Evolutionary conservation across 164 flowering plant genomes (phyloP).

Genomic region (Warburgia ugandensis): DNA sequence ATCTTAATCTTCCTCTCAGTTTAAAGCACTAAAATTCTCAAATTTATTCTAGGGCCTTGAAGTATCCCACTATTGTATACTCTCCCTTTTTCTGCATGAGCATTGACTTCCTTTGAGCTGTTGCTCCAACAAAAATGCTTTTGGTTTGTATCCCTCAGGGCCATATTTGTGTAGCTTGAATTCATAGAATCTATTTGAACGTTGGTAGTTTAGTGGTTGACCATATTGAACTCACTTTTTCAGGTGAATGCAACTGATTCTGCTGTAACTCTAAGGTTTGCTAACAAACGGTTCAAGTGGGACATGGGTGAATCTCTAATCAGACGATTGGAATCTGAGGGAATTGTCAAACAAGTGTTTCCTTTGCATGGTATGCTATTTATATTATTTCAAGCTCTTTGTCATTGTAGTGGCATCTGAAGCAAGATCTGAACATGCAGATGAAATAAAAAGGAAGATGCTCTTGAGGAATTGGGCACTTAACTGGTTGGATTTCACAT

Average conservation of each 20-base stretch:
- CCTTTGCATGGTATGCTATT: conserved; percentile 77
- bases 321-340: conserved; percentile 46
- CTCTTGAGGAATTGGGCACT: conserved; percentile 84
- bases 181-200: not conserved
- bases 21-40: too few relatives aligned
- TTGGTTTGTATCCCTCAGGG: not conserved
- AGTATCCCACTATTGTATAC: too few relatives aligned
- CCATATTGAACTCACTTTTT: conserved; percentile 1
- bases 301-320: conserved; percentile 57
- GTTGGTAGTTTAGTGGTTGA: not conserved
- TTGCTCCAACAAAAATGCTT: conserved; percentile 1
- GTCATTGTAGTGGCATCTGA: conserved; percentile 8
- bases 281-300: conserved; percentile 45
- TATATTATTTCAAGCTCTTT: conserved; percentile 5
- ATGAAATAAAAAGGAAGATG: conserved; percentile 67
- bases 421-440: conserved; percentile 25
- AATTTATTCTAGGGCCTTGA: too few relatives aligned
- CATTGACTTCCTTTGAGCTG: too few relatives aligned
- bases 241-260: conserved; percentile 56
- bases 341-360: conserved; percentile 64
- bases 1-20: too few relatives aligned
- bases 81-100: too few relatives aligned
- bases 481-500: conserved; percentile 65
- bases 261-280: conserved; percentile 28
- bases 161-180: too few relatives aligned